phyloP scores from a whole-genome alignment of 2,329 filamentous ascomycete genomes.

The Aspergillus uvarum region DNA sequence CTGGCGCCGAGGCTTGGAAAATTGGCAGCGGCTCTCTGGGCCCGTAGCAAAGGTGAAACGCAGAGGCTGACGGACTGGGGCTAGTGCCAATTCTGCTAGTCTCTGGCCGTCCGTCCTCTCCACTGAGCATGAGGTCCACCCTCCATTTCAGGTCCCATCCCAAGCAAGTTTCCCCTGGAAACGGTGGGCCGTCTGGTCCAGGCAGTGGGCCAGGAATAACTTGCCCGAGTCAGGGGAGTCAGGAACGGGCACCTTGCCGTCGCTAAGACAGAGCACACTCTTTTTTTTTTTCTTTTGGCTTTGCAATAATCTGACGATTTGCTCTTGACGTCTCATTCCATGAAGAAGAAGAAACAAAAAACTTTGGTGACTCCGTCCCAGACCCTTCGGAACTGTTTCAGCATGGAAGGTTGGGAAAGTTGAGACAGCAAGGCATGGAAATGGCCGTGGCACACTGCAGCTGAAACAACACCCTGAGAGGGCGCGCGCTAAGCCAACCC shows the following conservation, averaged over 20 bases:
- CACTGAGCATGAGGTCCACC: too few species aligned
- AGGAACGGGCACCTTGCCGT: not conserved
- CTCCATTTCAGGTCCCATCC: slow-evolving; percentile 8
- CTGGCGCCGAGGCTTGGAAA: slow-evolving; percentile 13
- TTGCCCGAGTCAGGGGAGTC: not conserved
- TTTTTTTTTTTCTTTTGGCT: too few species aligned
- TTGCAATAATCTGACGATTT: not conserved
- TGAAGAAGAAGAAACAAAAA: not conserved
- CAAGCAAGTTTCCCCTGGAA: slow-evolving; percentile 12
- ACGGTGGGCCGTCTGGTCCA: slow-evolving; percentile 5
- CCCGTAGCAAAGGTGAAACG: slow-evolving; percentile 15
- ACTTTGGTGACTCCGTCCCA: slow-evolving; percentile 5
- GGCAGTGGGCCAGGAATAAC: slow-evolving; percentile 1
- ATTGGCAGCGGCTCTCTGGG: slow-evolving; percentile 14
- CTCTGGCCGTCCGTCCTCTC: not conserved
- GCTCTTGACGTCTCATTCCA: not conserved
- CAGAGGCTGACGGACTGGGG: slow-evolving; percentile 15
- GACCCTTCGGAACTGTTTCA: slow-evolving; percentile 8
- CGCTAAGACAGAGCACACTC: too few species aligned
- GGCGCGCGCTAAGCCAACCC: slow-evolving; percentile 19
- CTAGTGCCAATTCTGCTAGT: slow-evolving; percentile 5
- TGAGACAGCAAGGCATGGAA: not conserved
- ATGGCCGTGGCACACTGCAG: slow-evolving; percentile 8
- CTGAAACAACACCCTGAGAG: slow-evolving; percentile 27
- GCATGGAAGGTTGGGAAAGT: not conserved